phyloP scores from a whole-genome alignment of 116 monocot genomes.

The Phalaenopsis hybrid region DNA sequence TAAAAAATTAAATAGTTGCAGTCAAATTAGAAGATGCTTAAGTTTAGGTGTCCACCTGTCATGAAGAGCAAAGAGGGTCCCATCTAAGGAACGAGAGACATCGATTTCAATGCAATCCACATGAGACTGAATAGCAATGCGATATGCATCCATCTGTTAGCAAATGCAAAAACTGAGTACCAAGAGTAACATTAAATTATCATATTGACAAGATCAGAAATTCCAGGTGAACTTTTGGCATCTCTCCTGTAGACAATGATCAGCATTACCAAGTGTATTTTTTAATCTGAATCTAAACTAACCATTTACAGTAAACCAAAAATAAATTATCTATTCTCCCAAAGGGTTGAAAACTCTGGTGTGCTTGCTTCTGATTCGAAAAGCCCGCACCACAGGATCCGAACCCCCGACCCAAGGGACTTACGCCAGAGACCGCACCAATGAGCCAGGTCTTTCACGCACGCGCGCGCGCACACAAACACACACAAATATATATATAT shows the following conservation, averaged over 20 bases:
- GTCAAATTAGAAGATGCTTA: neutral
- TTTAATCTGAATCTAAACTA: neutral
- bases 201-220: neutral
- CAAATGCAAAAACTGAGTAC: conserved; percentile 2
- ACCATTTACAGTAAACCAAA: neutral
- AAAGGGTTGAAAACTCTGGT: no score
- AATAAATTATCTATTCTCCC: no score
- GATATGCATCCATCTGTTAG: conserved; percentile 73
- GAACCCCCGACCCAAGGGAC: no score
- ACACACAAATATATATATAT: no score
- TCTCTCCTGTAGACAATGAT: neutral
- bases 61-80: conserved; percentile 81
- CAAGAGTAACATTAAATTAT: neutral
- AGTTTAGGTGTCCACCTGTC: conserved; percentile 46
- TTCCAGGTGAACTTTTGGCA: neutral
- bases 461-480: no score
- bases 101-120: conserved; percentile 98
- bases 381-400: no score
- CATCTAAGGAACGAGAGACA: conserved; percentile 86
- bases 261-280: neutral
- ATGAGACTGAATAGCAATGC: conserved; percentile 42
- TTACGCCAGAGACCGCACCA: no score
- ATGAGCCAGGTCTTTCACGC: no score
- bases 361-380: no score
- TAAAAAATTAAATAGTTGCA: neutral